A percentile compares a stretch with the other conserved stretches of the same genome.
These are phyloP conservation scores for Adenanthera pavonina DNA, from an alignment of 306 rosid genomes.

Conservation along the genomic window DNA sequence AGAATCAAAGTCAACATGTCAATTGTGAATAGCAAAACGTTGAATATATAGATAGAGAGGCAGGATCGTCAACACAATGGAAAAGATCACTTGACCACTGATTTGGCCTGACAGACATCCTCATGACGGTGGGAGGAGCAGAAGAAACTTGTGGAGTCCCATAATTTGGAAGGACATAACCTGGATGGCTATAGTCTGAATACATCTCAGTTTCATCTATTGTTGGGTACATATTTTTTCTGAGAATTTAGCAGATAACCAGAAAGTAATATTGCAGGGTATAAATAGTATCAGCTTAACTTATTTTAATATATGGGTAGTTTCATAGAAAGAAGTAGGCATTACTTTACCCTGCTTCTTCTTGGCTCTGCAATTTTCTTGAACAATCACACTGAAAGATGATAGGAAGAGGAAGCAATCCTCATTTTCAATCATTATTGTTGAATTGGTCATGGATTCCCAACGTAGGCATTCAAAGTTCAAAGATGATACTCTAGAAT, in stretches of 20 bases:
- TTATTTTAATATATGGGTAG: background rate
- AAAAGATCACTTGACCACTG: conserved; percentile 75
- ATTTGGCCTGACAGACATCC: background rate
- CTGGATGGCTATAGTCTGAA: conserved; percentile 34
- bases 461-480: conserved; percentile 5
- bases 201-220: conserved; percentile 43
- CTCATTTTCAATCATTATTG: background rate
- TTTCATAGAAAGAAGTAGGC: conserved; percentile 14
- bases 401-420: conserved; percentile 25
- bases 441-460: conserved; percentile 32
- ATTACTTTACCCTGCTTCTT: conserved; percentile 28
- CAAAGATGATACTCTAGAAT: conserved; percentile 22
- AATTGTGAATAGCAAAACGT: background rate
- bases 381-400: conserved; percentile 3
- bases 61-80: conserved; percentile 68
- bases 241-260: conserved; percentile 3
- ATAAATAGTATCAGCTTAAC: conserved; percentile 25
- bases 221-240: conserved; percentile 48
- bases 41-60: background rate
- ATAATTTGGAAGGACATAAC: conserved; percentile 45
- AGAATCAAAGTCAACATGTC: background rate
- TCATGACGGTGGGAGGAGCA: conserved; percentile 40
- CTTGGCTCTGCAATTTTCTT: conserved; percentile 30
- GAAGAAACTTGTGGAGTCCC: conserved; percentile 38
- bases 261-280: background rate